A percentile compares a stretch with the other conserved stretches of the same genome.
phyloP scores from a whole-genome alignment of 352 stramenopile species.

The Globisporangium splendens region DNA sequence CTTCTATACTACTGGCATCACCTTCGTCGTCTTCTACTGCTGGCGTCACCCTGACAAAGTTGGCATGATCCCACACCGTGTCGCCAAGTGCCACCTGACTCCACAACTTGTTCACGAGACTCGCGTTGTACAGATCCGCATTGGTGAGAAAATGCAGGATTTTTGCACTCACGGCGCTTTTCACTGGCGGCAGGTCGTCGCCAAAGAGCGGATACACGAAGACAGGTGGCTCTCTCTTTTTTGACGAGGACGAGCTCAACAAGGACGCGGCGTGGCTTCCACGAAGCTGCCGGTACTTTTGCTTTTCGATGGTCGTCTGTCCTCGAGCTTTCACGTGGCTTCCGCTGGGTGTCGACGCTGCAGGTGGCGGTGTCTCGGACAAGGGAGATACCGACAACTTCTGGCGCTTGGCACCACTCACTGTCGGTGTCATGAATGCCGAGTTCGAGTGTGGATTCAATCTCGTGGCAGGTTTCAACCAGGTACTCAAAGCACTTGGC shows the following conservation, averaged over 20 bases:
- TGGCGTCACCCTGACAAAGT: slow-evolving; percentile 36
- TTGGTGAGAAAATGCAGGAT: slow-evolving; percentile 79
- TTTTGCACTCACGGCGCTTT: slow-evolving; percentile 45
- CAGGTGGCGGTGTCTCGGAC: slow-evolving; percentile 15
- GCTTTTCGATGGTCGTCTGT: neutral
- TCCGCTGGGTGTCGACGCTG: neutral
- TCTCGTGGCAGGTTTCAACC: slow-evolving; percentile 12
- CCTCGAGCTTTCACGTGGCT: neutral
- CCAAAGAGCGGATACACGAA: slow-evolving; percentile 81
- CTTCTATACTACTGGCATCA: slow-evolving; percentile 2
- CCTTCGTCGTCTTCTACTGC: slow-evolving; percentile 13
- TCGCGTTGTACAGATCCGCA: slow-evolving; percentile 78
- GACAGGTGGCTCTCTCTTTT: slow-evolving; percentile 19
- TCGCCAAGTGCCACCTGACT: slow-evolving; percentile 72
- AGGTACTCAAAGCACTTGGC: slow-evolving; percentile 12
- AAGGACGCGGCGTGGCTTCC: neutral
- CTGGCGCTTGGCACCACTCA: slow-evolving; percentile 8
- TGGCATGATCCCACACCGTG: slow-evolving; percentile 75
- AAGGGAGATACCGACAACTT: slow-evolving; percentile 25
- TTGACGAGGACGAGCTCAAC: neutral
- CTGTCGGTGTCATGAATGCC: slow-evolving; percentile 12
- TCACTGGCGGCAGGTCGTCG: slow-evolving; percentile 45
- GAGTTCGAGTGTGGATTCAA: neutral
- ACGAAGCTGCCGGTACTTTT: neutral
- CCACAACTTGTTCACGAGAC: slow-evolving; percentile 81